Conservation (phyloP, 768 basidiomycete genomes). For the Mrakia blollopis region DNA sequence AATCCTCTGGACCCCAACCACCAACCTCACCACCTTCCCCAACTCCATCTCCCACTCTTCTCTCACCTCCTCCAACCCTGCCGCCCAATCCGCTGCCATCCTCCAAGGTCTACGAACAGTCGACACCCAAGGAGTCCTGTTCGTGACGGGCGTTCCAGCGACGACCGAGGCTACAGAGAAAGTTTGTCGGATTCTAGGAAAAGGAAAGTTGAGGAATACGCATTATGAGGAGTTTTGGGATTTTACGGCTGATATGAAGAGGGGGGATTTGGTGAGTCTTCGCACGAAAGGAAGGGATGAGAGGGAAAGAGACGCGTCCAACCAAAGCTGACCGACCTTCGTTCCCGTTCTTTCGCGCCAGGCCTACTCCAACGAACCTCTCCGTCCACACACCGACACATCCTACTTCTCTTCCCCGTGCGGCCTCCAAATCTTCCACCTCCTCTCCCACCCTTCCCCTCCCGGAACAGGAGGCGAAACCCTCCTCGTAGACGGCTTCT, state of each 20-base stretch:
- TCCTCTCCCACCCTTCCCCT: slow-evolving; percentile 59
- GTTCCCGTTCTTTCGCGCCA: background rate
- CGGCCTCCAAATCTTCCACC: slow-evolving; percentile 92
- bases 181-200: slow-evolving; percentile 67
- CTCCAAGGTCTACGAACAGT: background rate
- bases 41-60: background rate
- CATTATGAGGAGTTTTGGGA: slow-evolving; percentile 92
- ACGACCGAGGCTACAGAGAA: slow-evolving; percentile 80
- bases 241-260: slow-evolving; percentile 86
- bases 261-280: slow-evolving; percentile 62
- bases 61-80: background rate
- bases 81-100: no score
- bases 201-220: slow-evolving; percentile 49
- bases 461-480: slow-evolving; percentile 78
- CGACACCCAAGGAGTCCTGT: slow-evolving; percentile 39
- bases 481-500: slow-evolving; percentile 93
- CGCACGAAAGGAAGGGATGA: no score
- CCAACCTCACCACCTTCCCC: background rate
- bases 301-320: background rate
- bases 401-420: slow-evolving; percentile 83
- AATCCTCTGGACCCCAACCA: slow-evolving; percentile 18
- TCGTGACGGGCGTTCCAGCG: slow-evolving; percentile 71
- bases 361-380: slow-evolving; percentile 82
- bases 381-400: slow-evolving; percentile 77
- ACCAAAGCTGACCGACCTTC: no score